Evolutionary conservation across 1,139 yeast genomes (phyloP), one percentile per base, ranked within the genome.

Genomic region (Trichomonascaceae sp.): DNA sequence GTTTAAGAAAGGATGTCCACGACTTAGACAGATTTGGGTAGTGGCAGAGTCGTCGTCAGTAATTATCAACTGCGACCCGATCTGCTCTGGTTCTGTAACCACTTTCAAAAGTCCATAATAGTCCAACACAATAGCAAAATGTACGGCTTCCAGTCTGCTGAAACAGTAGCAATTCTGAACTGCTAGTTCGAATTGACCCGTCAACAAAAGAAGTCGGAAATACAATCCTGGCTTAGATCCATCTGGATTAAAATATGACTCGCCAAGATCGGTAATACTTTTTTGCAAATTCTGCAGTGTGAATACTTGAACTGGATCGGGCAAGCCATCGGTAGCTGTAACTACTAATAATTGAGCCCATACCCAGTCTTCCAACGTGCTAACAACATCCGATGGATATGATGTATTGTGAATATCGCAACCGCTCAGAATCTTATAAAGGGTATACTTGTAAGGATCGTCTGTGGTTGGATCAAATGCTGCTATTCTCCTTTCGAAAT

Each of bases 361-460:
- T 53, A 91, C 71, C 99, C 99, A 93, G 70, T 93, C 99, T 69
- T 93, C 99, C 52, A 91, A 81, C 57, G 95, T 87, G 48, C 84
- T 72, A 47, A 91, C 83, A 50, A 93, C 85, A 27, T 78, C 75
- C 17, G 61, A 66, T 2, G 96, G 95, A 53, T 91, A 78, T n/a
- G 82, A 78, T 66, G 87, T 88, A 63, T 85, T 82, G 9, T 84
- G 75, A 59, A 87, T 74, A 61, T 90, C 96, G 69, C 98, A 90
- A 68, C 95, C 85, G 10, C 99, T 99, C 57, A 93, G 79, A 39
- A 93, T 79, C 71, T 93, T 93, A 74, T 89, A 95, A 5, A 90
- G 85, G 0, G 96, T 95, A 66, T 85, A 86, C 67, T 93, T 86
- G 73, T 81, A 93, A 8, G 97, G 96, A 71, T 93, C 99, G 70